Base-by-base conservation (phyloP, 2,329 filamentous ascomycete genomes). In the Pseudopithomyces maydicus region DNA sequence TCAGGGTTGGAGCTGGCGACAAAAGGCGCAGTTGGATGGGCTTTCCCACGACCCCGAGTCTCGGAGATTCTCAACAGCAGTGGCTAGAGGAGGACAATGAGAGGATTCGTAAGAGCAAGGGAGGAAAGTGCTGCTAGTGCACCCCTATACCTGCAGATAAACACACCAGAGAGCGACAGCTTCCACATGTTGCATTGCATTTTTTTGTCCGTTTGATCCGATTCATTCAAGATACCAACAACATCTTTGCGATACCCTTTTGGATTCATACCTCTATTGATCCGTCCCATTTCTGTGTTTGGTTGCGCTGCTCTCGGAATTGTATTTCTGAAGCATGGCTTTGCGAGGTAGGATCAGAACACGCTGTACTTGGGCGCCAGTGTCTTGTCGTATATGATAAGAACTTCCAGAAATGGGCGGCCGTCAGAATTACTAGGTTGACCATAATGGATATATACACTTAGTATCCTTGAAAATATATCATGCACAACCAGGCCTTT, bases 21-120 rank as follows among this genome's bases (percentile, higher is more conserved):
- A 88, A 89, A 76, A 78, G 87, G 63, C 79, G 84, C 61, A 89
- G 86, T 70, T 90, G 88, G 88, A 74, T 90, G 47, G 85, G 86
- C 0, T 82, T 88, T 59, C 82, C 85, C 2, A 73, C 80, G 77
- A 77, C 73, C 66, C 72, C 75, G 70, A 63, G 52, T 36, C 70
- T 72, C 41, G 73, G 69, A 4, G 65, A 58, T 4, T 65, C 70
- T 45, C 66, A 67, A 39, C 64, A 72, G 45, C 69, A 74, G 39
- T 74, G 71, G 72, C n/a, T 48, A 19, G 69, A 73, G 47, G 65
- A 72, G 20, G 71, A 76, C 12, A 65, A 74, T 7, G 67, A 69
- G 8, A 62, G 68, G 48, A 62, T 60, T 1, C 62, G 66, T 43
- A 69, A 74, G 65, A 70, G 52, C 52, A 74, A 76, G 57, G 66